phyloP scores from a whole-genome alignment of 768 basidiomycete species.

The Lentinula edodes region DNA sequence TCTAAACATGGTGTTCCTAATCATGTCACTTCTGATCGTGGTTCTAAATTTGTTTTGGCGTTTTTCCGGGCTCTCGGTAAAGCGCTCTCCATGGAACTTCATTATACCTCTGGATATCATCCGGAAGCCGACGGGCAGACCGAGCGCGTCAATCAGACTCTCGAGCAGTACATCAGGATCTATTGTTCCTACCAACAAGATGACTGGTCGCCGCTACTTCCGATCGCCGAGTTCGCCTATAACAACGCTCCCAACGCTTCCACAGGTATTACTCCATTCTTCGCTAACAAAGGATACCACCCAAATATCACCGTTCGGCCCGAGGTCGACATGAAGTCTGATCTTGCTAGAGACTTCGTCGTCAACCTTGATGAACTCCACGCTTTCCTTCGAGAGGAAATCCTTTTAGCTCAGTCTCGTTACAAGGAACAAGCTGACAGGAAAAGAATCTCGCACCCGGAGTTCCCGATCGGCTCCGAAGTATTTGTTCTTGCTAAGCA shows the following conservation, averaged over 20 bases:
- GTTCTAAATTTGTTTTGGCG: slow-evolving; percentile 15
- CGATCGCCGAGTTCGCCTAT: slow-evolving; percentile 22
- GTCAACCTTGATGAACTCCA: slow-evolving; percentile 16
- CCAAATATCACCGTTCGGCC: slow-evolving; percentile 15
- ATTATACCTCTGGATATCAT: slow-evolving; percentile 16
- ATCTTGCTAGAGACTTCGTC: slow-evolving; percentile 10
- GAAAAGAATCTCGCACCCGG: no score
- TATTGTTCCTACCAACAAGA: slow-evolving; percentile 19
- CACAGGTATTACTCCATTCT: slow-evolving; percentile 22
- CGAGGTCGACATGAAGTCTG: slow-evolving; percentile 11
- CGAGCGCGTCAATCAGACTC: slow-evolving; percentile 16
- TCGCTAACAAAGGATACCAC: slow-evolving; percentile 22
- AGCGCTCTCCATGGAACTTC: slow-evolving; percentile 11
- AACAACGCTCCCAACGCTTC: slow-evolving; percentile 19
- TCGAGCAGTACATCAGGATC: slow-evolving; percentile 18
- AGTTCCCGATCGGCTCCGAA: no score
- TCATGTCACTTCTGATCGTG: slow-evolving; percentile 13
- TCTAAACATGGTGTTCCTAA: slow-evolving; percentile 16
- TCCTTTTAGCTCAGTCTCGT: slow-evolving; percentile 11
- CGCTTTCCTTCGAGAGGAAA: slow-evolving; percentile 10
- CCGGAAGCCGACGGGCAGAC: slow-evolving; percentile 19
- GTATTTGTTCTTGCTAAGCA: no score
- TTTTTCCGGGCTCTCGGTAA: slow-evolving; percentile 12
- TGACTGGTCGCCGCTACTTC: slow-evolving; percentile 19
- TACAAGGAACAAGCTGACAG: no score